Evolutionary conservation across 768 basidiomycete species (phyloP), one percentile per base, ranked within the genome.

Genomic region (Suillus tomentosus): DNA sequence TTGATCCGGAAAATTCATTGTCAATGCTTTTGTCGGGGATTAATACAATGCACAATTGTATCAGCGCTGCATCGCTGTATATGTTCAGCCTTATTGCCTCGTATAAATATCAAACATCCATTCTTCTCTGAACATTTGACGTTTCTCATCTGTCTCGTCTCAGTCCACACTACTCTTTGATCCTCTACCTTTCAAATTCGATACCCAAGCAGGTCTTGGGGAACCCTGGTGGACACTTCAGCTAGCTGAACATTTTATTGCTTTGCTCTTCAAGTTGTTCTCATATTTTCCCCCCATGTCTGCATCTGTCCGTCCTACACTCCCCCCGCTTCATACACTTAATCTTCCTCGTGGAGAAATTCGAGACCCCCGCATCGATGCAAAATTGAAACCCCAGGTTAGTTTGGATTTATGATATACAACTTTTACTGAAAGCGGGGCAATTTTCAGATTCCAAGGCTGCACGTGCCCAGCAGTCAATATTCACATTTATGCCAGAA

Each of bases 271-370:
- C 56, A 17, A 45, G 17, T 45, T 45, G 48, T 37, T 60, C 10
- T 19, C n/a, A 36, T 45, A 15, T 9, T 53, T 43, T 9, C 17
- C 19, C 45, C 42, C 40, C 45, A 57, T 22, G 59, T 62, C 62
- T 63, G 64, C 68, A 64, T 72, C 78, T 60, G 62, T 72, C 51
- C 84, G 84, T 39, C 84, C 85, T 27, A 83, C 80, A 1, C 82
- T 87, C 14, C 86, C 86, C 15, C 76, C 86, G 13, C 77, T 87
- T 13, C 82, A 77, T 62, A 74, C 83, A 11, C 82, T 86, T 62
- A 72, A 81, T 61, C 79, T 86, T 27, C 61, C 55, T 50, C 59
- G 59, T 9, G 62, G 43, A n/a, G 47, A 61, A 9, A 61, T 59
- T 34, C 68, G 62, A 24, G 37, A 62, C 0, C 67, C 71, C n/a